phyloP scores from a whole-genome alignment of 179 eudicot genomes.

The Carnegiea gigantea region DNA sequence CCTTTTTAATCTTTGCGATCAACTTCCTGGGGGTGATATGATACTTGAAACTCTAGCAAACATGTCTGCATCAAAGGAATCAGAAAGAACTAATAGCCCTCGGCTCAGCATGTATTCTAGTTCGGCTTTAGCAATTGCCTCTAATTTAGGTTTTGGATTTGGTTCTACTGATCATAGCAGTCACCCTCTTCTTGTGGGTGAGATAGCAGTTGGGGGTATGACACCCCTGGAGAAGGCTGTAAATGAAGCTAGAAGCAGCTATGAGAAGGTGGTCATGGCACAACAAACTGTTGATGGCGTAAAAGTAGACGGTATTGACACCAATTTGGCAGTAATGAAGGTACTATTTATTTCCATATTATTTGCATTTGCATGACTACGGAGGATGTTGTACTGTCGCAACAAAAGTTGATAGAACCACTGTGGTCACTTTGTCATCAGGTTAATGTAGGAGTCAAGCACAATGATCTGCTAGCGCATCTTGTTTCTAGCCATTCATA shows the following conservation, averaged over 20 bases:
- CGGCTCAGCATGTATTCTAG: constrained; percentile 61
- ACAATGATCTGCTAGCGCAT: no score
- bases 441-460: no score
- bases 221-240: constrained; percentile 82
- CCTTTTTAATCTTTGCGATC: constrained; percentile 86
- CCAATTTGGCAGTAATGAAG: constrained; percentile 92
- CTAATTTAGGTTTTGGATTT: constrained; percentile 68
- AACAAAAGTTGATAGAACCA: neutral
- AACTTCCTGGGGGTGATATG: constrained; percentile 88
- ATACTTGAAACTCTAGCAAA: constrained; percentile 79
- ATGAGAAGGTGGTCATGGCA: constrained; percentile 71
- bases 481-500: no score
- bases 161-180: constrained; percentile 45
- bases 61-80: constrained; percentile 57
- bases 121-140: constrained; percentile 66
- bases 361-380: neutral
- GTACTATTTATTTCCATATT: constrained; percentile 31
- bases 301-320: constrained; percentile 90
- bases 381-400: neutral
- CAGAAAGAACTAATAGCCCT: constrained; percentile 47
- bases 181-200: constrained; percentile 66
- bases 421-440: no score
- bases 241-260: constrained; percentile 75
- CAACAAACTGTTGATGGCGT: constrained; percentile 90
- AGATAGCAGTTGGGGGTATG: constrained; percentile 75